phyloP scores from a whole-genome alignment of 345 rosid genomes.

The Melastoma malabathricum region DNA sequence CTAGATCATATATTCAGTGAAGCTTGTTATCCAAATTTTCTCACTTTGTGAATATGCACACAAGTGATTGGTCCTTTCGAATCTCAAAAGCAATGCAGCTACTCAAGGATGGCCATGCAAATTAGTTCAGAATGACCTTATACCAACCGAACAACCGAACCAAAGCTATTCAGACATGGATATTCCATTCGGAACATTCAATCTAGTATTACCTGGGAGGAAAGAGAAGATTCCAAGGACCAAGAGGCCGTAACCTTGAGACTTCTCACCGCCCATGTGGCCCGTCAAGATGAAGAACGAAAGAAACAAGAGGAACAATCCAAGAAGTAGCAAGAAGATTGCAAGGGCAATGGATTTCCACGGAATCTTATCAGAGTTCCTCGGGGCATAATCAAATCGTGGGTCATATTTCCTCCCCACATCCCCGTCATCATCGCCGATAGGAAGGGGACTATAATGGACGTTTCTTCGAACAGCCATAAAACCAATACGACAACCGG shows the following conservation, averaged over 20 bases:
- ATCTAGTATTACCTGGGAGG: constrained; percentile 48
- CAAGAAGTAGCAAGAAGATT: constrained; percentile 49
- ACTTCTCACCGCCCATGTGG: constrained; percentile 77
- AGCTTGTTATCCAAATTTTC: too few relatives aligned
- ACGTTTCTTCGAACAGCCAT: constrained; percentile 55
- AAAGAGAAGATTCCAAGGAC: constrained; percentile 68
- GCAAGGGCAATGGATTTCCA: constrained; percentile 80
- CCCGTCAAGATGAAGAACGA: constrained; percentile 60
- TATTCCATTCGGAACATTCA: neutral
- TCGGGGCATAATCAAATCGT: constrained; percentile 60
- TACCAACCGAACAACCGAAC: neutral
- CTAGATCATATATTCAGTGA: too few relatives aligned
- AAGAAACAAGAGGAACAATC: constrained; percentile 56
- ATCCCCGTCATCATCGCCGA: constrained; percentile 28
- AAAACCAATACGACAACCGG: too few relatives aligned
- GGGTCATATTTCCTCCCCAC: constrained; percentile 34
- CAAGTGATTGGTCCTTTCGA: too few relatives aligned
- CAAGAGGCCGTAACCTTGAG: constrained; percentile 72
- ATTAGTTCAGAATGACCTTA: neutral
- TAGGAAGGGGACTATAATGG: constrained; percentile 41
- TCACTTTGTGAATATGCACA: too few relatives aligned
- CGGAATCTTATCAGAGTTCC: constrained; percentile 49
- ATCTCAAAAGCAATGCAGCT: neutral
- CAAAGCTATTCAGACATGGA: neutral
- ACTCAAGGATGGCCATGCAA: neutral